Evolutionary conservation across 2,329 filamentous ascomycete species (phyloP).

Genomic region (Epichloe gansuensis): DNA sequence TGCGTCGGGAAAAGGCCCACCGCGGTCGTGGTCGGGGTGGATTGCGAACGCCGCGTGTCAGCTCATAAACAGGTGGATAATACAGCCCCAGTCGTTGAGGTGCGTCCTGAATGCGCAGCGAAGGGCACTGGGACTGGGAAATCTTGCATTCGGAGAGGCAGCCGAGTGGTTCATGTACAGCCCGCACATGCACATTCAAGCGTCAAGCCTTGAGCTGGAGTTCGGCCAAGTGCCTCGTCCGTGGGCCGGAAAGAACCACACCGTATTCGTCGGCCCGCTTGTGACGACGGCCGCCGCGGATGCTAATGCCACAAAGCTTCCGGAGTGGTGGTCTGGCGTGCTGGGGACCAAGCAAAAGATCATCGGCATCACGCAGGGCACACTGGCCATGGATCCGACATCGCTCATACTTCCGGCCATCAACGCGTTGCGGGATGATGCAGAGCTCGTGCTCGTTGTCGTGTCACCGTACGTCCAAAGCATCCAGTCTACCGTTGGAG

Average conservation of each 20-base stretch:
- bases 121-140: conserved; percentile 14
- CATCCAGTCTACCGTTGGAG: conserved; percentile 13
- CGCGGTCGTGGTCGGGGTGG: conserved; percentile 14
- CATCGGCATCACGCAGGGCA: conserved; percentile 26
- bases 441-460: conserved; percentile 19
- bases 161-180: conserved; percentile 23
- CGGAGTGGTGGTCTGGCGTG: conserved; percentile 21
- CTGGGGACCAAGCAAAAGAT: conserved; percentile 13
- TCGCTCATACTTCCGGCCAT: conserved; percentile 25
- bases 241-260: conserved; percentile 8
- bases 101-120: conserved; percentile 20
- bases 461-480: conserved; percentile 18
- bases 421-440: conserved; percentile 17
- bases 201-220: conserved; percentile 21
- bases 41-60: conserved; percentile 17
- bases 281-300: conserved; percentile 14
- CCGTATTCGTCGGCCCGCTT: conserved; percentile 22
- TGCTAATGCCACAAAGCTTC: conserved; percentile 11
- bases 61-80: conserved; percentile 15
- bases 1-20: conserved; percentile 10
- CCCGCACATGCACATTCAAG: conserved; percentile 25
- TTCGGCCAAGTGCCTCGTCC: conserved; percentile 17
- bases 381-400: conserved; percentile 22
- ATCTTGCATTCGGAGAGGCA: conserved; percentile 18
- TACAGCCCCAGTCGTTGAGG: conserved; percentile 15